Conservation (phyloP, 2,329 filamentous ascomycete species). For the Cordyceps farinosa region DNA sequence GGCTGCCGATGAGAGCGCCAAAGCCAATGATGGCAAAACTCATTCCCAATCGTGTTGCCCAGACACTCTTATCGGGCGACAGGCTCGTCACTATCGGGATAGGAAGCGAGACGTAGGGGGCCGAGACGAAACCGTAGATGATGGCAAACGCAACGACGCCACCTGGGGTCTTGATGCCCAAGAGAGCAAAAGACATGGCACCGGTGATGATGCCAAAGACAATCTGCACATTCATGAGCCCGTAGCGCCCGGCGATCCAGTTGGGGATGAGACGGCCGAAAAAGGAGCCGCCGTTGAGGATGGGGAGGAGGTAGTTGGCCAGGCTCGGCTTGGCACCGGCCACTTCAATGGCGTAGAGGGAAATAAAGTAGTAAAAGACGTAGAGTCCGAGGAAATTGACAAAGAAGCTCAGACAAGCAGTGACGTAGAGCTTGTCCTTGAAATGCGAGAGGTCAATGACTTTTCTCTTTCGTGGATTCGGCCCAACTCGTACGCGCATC, state of each 20-base stretch:
- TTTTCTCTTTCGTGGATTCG: background rate
- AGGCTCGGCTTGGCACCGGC: slow-evolving; percentile 14
- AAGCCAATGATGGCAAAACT: slow-evolving; percentile 19
- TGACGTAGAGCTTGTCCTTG: slow-evolving; percentile 4
- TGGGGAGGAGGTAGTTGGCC: slow-evolving; percentile 20
- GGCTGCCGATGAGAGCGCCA: slow-evolving; percentile 20
- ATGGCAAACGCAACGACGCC: slow-evolving; percentile 18
- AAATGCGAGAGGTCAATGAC: slow-evolving; percentile 1
- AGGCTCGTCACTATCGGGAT: slow-evolving; percentile 19
- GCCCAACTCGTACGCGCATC: slow-evolving; percentile 48
- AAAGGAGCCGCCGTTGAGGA: slow-evolving; percentile 21
- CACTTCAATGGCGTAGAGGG: background rate
- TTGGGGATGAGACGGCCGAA: slow-evolving; percentile 21
- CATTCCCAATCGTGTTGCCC: slow-evolving; percentile 21
- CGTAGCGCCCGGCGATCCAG: slow-evolving; percentile 20
- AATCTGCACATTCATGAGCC: slow-evolving; percentile 19
- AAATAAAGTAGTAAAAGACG: slow-evolving; percentile 8
- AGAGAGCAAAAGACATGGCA: slow-evolving; percentile 15
- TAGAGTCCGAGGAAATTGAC: slow-evolving; percentile 10
- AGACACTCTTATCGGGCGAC: slow-evolving; percentile 17
- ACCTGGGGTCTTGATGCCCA: slow-evolving; percentile 12
- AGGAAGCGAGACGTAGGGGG: slow-evolving; percentile 19
- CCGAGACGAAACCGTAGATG: slow-evolving; percentile 22
- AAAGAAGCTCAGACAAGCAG: slow-evolving; percentile 7
- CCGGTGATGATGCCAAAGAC: slow-evolving; percentile 18